phyloP scores from a whole-genome alignment of 306 rosid species.

The Hylodesmum podocarpum region DNA sequence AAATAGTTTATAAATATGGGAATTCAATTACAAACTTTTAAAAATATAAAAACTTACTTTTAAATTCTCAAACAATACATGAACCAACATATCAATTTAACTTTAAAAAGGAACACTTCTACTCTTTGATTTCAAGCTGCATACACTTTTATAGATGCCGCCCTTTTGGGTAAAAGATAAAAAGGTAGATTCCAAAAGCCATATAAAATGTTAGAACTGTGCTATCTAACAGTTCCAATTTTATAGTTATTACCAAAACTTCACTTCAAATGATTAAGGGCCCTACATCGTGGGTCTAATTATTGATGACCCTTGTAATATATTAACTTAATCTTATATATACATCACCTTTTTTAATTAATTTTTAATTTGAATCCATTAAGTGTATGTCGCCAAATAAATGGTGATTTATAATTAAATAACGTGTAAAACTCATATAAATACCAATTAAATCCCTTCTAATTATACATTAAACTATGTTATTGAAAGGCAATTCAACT shows the following conservation, averaged over 20 bases:
- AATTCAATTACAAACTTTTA: neutral
- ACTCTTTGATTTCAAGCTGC: constrained; percentile 23
- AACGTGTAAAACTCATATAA: no score
- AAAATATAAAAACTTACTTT: neutral
- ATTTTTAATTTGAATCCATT: neutral
- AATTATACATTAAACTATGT: neutral
- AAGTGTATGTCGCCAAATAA: neutral
- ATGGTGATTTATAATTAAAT: no score
- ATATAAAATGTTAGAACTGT: constrained; percentile 4
- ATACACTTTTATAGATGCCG: constrained; percentile 15
- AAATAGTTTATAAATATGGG: neutral
- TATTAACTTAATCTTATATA: constrained; percentile 25
- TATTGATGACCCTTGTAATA: constrained; percentile 31
- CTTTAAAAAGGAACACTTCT: neutral
- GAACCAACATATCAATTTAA: neutral
- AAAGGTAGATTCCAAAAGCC: constrained; percentile 29
- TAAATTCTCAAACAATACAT: neutral
- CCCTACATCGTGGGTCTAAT: constrained; percentile 44
- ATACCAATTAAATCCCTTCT: no score
- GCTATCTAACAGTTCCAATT: constrained; percentile 30
- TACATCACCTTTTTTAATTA: neutral
- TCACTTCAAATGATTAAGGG: constrained; percentile 79
- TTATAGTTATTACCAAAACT: constrained; percentile 34
- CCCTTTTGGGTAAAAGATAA: constrained; percentile 29
- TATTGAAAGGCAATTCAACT: neutral